A percentile compares a stretch with the other conserved stretches of the same genome.
Evolutionary conservation across 2,329 filamentous ascomycete species (phyloP).

Genomic region (Paradendryphiella salina): DNA sequence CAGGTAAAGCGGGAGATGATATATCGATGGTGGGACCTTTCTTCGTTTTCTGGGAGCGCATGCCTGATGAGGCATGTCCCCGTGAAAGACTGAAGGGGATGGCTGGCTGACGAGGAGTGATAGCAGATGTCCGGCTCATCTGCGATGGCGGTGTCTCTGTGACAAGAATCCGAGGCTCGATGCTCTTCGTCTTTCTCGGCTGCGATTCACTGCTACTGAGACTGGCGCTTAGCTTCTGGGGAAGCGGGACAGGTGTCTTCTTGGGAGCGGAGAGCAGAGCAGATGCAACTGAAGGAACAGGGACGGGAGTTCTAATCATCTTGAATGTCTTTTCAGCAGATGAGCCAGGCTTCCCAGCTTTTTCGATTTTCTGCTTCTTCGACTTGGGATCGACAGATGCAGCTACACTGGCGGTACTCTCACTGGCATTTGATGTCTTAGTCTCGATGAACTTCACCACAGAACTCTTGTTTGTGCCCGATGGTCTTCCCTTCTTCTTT

Average conservation of each 20-base stretch:
- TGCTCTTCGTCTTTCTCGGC: not conserved
- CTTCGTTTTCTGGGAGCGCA: slow-evolving; percentile 2
- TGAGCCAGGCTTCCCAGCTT: not conserved
- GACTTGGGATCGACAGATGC: not conserved
- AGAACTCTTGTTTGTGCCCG: slow-evolving; percentile 2
- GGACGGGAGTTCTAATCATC: not conserved
- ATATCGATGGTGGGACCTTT: slow-evolving; percentile 1
- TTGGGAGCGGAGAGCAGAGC: slow-evolving; percentile 3
- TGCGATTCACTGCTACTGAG: not conserved
- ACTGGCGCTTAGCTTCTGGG: not conserved
- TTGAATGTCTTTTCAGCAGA: not conserved
- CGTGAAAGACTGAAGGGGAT: slow-evolving; percentile 20
- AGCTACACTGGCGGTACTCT: not conserved
- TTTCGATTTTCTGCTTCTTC: slow-evolving; percentile 3
- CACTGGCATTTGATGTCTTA: not conserved
- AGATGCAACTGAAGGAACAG: not conserved
- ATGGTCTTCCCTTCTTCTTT: slow-evolving; percentile 6
- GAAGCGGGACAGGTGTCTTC: slow-evolving; percentile 12
- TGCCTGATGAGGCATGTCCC: not conserved
- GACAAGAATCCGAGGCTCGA: slow-evolving; percentile 14
- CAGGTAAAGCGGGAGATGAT: slow-evolving; percentile 1
- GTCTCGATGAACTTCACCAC: not conserved
- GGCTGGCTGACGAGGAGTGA: slow-evolving; percentile 6
- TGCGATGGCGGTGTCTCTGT: slow-evolving; percentile 21
- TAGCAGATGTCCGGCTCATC: slow-evolving; percentile 2